Conservation (phyloP, 805 yeast genomes). For the Pichia nakasei region DNA sequence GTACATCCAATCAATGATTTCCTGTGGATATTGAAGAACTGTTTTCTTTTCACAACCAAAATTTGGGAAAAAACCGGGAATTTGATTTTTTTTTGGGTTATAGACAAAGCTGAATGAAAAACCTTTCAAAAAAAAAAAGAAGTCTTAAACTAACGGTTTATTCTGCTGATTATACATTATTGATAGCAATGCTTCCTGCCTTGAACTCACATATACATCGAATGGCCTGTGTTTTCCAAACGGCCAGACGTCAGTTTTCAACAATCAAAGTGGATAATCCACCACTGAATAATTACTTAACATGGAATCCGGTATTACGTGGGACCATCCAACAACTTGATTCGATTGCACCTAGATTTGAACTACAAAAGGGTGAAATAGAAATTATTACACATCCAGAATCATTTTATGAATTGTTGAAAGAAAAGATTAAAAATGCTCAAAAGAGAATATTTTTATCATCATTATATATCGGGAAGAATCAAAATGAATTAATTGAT, state of each 20-base stretch:
- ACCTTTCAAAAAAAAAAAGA: too few relatives aligned
- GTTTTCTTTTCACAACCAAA: too few relatives aligned
- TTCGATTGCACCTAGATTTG: slow-evolving; percentile 59
- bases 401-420: slow-evolving; percentile 62
- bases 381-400: slow-evolving; percentile 56
- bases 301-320: slow-evolving; percentile 22
- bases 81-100: too few relatives aligned
- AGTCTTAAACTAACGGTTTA: too few relatives aligned
- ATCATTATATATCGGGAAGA: slow-evolving; percentile 77
- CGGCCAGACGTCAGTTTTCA: slow-evolving; percentile 16
- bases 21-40: neutral
- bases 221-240: slow-evolving; percentile 12
- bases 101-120: too few relatives aligned
- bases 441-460: slow-evolving; percentile 66
- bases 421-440: slow-evolving; percentile 53
- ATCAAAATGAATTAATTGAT: slow-evolving; percentile 66
- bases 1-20: neutral
- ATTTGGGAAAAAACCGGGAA: neutral
- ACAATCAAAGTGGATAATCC: slow-evolving; percentile 21
- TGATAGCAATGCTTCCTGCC: neutral
- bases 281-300: slow-evolving; percentile 16
- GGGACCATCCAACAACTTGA: slow-evolving; percentile 42
- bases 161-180: too few relatives aligned
- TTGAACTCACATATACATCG: slow-evolving; percentile 6
- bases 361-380: slow-evolving; percentile 45